These are phyloP conservation scores for Podospora tetraspora DNA, from an alignment of 495 filamentous ascomycete species.

Conservation along the genomic window DNA sequence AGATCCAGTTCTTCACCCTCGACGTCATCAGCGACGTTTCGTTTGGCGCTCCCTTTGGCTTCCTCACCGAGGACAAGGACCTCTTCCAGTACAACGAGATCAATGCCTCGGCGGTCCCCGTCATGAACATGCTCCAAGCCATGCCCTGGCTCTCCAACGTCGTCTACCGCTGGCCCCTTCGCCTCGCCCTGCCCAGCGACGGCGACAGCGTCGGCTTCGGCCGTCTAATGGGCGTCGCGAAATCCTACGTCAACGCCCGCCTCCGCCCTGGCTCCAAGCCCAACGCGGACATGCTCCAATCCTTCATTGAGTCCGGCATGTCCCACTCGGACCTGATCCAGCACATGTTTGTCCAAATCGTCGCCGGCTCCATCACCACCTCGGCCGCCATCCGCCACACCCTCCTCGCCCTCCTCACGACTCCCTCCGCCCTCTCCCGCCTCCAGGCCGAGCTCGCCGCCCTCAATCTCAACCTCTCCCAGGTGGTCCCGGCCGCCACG, in stretches of 20 bases:
- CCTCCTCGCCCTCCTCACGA: constrained; percentile 48
- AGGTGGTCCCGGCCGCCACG: constrained; percentile 22
- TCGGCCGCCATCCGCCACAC: constrained; percentile 54
- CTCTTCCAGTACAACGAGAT: constrained; percentile 45
- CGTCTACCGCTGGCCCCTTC: constrained; percentile 27
- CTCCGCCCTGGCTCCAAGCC: constrained; percentile 13
- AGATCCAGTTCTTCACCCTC: constrained; percentile 45
- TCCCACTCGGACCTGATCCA: constrained; percentile 22
- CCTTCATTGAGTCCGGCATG: constrained; percentile 39
- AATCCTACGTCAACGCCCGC: constrained; percentile 17
- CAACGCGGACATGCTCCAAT: constrained; percentile 35
- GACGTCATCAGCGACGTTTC: constrained; percentile 48
- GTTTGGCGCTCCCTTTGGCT: constrained; percentile 48
- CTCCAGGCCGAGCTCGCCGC: constrained; percentile 55
- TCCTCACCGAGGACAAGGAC: constrained; percentile 43
- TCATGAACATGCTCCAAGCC: constrained; percentile 24
- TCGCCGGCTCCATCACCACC: constrained; percentile 63
- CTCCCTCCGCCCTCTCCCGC: constrained; percentile 41
- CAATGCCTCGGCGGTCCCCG: constrained; percentile 26
- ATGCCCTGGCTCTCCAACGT: constrained; percentile 31
- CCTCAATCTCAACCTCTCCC: constrained; percentile 23
- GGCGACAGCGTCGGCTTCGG: constrained; percentile 26
- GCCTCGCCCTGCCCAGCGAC: constrained; percentile 19
- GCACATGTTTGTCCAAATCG: constrained; percentile 24
- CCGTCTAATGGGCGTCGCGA: constrained; percentile 22